Conservation (phyloP, 2,329 filamentous ascomycete species). For the Xylariaceae sp. region DNA sequence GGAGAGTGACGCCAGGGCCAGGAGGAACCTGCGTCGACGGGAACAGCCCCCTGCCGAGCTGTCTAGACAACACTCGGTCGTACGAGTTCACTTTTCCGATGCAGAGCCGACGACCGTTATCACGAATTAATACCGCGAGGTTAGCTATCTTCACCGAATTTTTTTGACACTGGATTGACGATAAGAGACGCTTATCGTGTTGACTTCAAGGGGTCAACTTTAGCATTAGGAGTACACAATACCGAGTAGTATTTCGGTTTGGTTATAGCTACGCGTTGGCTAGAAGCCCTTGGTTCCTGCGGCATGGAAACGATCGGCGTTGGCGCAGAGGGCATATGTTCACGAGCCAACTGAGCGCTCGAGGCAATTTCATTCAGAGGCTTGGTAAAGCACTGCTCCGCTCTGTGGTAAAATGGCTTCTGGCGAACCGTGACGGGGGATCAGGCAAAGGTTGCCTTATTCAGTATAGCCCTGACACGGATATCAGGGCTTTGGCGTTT, state of each 20-base stretch:
- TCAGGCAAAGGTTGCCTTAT: background rate
- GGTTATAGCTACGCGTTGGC: too few relatives aligned
- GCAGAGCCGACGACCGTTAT: constrained; percentile 28
- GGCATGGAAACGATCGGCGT: too few relatives aligned
- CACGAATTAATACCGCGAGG: constrained; percentile 20
- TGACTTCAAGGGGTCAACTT: too few relatives aligned
- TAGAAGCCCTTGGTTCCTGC: too few relatives aligned
- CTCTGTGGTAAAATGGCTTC: constrained; percentile 8
- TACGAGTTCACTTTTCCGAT: constrained; percentile 31
- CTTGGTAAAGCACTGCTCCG: background rate
- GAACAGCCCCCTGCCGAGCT: constrained; percentile 26
- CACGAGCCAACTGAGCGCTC: too few relatives aligned
- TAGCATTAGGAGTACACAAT: too few relatives aligned
- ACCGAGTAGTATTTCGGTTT: too few relatives aligned
- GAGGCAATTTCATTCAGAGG: too few relatives aligned
- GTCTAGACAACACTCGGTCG: constrained; percentile 25
- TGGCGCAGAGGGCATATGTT: too few relatives aligned
- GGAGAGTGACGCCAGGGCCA: constrained; percentile 55
- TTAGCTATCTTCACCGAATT: too few relatives aligned
- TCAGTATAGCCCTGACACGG: constrained; percentile 4
- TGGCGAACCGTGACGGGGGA: background rate
- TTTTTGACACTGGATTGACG: too few relatives aligned
- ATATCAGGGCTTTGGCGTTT: constrained; percentile 9
- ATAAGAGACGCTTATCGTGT: too few relatives aligned
- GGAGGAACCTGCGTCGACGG: constrained; percentile 49